These are phyloP conservation scores for Teunomyces lycoperdinae DNA, from an alignment of 805 yeast genomes.

Conservation along the genomic window DNA sequence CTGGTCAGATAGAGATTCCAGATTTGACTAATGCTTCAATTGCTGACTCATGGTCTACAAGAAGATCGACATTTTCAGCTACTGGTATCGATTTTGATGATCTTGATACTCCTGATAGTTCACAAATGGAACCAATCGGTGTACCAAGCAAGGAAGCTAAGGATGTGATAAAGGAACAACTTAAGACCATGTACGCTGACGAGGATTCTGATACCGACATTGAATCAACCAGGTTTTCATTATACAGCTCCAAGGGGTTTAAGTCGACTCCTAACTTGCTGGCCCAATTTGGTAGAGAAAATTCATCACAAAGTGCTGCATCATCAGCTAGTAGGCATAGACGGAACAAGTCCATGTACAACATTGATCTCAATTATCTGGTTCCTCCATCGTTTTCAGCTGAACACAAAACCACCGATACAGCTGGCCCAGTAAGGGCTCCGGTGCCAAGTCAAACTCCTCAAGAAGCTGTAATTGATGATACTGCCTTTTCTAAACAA, in stretches of 20 bases:
- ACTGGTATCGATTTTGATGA: conserved; percentile 29
- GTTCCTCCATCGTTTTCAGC: neutral
- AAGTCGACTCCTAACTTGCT: conserved; percentile 22
- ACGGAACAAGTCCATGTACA: conserved; percentile 40
- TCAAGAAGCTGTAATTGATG: neutral
- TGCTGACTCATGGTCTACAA: conserved; percentile 9
- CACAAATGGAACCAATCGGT: conserved; percentile 33
- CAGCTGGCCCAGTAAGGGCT: neutral
- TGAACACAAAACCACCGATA: conserved; percentile 11
- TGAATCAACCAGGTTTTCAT: conserved; percentile 20
- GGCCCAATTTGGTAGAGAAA: conserved; percentile 3
- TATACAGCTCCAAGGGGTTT: conserved; percentile 14
- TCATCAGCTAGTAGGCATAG: conserved; percentile 30
- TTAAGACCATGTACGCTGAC: conserved; percentile 17
- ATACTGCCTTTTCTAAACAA: neutral
- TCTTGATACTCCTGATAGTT: conserved; percentile 1
- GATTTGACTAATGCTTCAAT: conserved; percentile 25
- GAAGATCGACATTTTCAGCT: conserved; percentile 9
- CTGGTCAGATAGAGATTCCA: conserved; percentile 44
- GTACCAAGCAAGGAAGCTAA: conserved; percentile 32
- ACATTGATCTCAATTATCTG: conserved; percentile 20
- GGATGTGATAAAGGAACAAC: conserved; percentile 24
- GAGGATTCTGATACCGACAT: conserved; percentile 32
- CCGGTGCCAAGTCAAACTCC: neutral
- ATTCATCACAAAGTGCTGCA: conserved; percentile 3